Percentiles rank a stretch among this genome's conserved stretches.
These are phyloP conservation scores for Candida sanyiensis DNA, from an alignment of 805 yeast genomes.

Conservation along the genomic window DNA sequence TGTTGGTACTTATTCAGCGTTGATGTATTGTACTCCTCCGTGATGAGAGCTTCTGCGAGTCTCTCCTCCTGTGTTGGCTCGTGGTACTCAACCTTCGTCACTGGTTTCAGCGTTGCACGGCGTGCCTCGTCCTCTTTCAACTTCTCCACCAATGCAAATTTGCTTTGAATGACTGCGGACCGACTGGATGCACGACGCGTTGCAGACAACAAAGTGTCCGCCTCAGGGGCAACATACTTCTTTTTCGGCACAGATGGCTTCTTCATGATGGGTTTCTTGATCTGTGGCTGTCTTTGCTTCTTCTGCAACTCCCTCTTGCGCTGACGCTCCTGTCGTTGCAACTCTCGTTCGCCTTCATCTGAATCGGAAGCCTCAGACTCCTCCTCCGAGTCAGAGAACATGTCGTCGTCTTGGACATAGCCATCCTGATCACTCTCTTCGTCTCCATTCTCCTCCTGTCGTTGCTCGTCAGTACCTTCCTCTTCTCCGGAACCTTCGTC, in stretches of 20 bases:
- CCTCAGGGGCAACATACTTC: conserved; percentile 34
- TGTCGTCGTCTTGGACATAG: conserved; percentile 11
- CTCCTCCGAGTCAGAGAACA: conserved; percentile 10
- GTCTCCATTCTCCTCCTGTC: conserved; percentile 20
- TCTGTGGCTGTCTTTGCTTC: conserved; percentile 28
- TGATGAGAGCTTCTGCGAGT: conserved; percentile 73
- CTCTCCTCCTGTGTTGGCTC: conserved; percentile 42
- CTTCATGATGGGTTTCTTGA: conserved; percentile 26
- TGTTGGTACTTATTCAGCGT: conserved; percentile 76
- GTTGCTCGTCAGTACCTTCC: too few species aligned
- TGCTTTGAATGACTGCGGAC: conserved; percentile 68
- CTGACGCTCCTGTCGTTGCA: conserved; percentile 39
- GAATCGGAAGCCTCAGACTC: conserved; percentile 32
- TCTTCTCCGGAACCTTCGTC: conserved; percentile 28
- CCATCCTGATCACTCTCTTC: conserved; percentile 6
- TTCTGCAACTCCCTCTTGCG: conserved; percentile 29
- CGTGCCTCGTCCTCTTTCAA: conserved; percentile 63
- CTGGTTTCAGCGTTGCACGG: conserved; percentile 39
- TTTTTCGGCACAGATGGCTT: conserved; percentile 27
- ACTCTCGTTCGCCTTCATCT: conserved; percentile 64
- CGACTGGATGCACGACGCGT: conserved; percentile 72
- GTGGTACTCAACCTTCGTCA: conserved; percentile 34
- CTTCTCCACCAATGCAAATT: conserved; percentile 68
- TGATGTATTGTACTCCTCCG: conserved; percentile 69
- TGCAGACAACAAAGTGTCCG: conserved; percentile 46